Evolutionary conservation across 179 eudicot genomes (phyloP).

Genomic region (Actinidia polygama): DNA sequence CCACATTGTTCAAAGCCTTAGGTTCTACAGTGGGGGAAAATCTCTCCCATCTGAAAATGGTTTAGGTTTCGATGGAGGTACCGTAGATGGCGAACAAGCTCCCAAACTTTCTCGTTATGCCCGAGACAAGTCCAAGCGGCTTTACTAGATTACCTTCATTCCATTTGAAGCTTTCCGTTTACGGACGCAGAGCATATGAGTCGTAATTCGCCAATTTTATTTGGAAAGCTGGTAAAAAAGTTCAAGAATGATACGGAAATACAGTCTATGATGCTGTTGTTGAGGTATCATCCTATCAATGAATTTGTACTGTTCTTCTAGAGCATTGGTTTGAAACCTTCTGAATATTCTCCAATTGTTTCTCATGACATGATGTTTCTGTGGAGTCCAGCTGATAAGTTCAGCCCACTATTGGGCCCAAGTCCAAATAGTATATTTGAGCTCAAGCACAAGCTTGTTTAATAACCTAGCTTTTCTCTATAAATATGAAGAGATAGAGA

Average conservation of each 20-base stretch:
- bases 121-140: constrained; percentile 62
- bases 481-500: too few relatives aligned
- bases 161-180: constrained; percentile 62
- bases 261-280: constrained; percentile 46
- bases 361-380: constrained; percentile 60
- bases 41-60: constrained; percentile 23
- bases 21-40: constrained; percentile 34
- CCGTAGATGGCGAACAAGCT: constrained; percentile 4
- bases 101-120: constrained; percentile 13
- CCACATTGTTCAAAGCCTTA: constrained; percentile 36
- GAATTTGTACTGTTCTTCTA: constrained; percentile 91
- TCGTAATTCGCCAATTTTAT: constrained; percentile 59
- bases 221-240: constrained; percentile 47
- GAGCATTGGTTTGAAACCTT: constrained; percentile 80
- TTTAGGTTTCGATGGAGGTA: constrained; percentile 19
- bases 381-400: too few relatives aligned
- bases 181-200: constrained; percentile 75
- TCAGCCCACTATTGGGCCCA: too few relatives aligned
- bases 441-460: too few relatives aligned
- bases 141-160: constrained; percentile 70
- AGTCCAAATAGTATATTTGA: too few relatives aligned
- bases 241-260: constrained; percentile 42
- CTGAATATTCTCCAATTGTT: constrained; percentile 48
- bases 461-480: too few relatives aligned
- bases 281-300: constrained; percentile 76